phyloP scores from a whole-genome alignment of 2,329 filamentous ascomycete species.

The Penicillium janthinellum region DNA sequence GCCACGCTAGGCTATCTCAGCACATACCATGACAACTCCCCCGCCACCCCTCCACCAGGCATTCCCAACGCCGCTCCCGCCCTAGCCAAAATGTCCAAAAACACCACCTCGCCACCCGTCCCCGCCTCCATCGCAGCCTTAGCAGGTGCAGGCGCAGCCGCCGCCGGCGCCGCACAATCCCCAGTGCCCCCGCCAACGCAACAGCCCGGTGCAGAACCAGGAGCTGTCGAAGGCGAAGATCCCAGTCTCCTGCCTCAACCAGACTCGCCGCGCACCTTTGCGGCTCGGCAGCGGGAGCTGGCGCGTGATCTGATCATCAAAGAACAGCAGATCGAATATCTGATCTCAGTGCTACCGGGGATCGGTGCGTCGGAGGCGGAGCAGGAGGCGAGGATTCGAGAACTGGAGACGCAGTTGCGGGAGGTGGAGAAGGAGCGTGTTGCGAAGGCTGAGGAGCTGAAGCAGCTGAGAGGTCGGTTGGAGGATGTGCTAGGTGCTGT shows the following conservation, averaged over 20 bases:
- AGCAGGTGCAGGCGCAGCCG: constrained; percentile 17
- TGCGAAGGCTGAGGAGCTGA: constrained; percentile 46
- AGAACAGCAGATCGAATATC: constrained; percentile 54
- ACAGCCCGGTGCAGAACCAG: constrained; percentile 18
- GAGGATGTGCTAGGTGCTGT: constrained; percentile 48
- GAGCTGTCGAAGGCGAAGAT: constrained; percentile 26
- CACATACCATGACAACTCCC: constrained; percentile 49
- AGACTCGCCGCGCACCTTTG: constrained; percentile 46
- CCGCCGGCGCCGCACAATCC: constrained; percentile 19
- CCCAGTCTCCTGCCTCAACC: constrained; percentile 40
- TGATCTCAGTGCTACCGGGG: constrained; percentile 50
- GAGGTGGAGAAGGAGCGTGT: constrained; percentile 47
- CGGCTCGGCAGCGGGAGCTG: constrained; percentile 48
- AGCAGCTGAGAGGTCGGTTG: constrained; percentile 41
- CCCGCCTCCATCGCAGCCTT: constrained; percentile 30
- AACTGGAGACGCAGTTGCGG: constrained; percentile 47
- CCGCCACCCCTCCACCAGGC: constrained; percentile 36
- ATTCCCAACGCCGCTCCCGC: constrained; percentile 38
- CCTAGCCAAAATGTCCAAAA: constrained; percentile 47
- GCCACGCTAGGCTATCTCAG: constrained; percentile 52
- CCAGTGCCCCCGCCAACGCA: constrained; percentile 29
- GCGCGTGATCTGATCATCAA: constrained; percentile 54
- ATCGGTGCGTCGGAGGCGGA: constrained; percentile 48
- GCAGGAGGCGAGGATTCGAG: constrained; percentile 47
- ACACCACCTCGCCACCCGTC: constrained; percentile 38